Evolutionary conservation across 768 basidiomycete species (phyloP).

Genomic region (Xerocomellus amylosporus): DNA sequence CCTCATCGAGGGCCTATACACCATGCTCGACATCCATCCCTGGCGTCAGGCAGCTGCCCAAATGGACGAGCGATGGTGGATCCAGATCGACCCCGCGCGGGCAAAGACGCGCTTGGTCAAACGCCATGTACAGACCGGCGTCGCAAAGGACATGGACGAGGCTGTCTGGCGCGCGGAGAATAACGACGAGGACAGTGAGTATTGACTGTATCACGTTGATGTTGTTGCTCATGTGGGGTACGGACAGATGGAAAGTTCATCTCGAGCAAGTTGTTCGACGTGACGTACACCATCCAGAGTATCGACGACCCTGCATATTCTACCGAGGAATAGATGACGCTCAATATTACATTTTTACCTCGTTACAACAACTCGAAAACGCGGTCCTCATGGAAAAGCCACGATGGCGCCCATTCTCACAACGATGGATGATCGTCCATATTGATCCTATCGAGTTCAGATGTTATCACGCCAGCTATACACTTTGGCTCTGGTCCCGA

Average conservation of each 20-base stretch:
- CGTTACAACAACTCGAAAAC: no score
- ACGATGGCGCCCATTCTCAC: no score
- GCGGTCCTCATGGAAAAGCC: no score
- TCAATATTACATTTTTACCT: no score
- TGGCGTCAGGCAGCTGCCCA: slow-evolving; percentile 65
- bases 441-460: no score
- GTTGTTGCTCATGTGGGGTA: neutral
- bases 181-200: slow-evolving; percentile 74
- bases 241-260: slow-evolving; percentile 45
- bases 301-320: slow-evolving; percentile 36
- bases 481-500: no score
- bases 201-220: neutral
- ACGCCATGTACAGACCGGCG: slow-evolving; percentile 76
- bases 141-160: slow-evolving; percentile 61
- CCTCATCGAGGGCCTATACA: slow-evolving; percentile 89
- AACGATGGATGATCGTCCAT: no score
- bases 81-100: slow-evolving; percentile 54
- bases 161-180: slow-evolving; percentile 69
- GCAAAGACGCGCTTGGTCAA: slow-evolving; percentile 61
- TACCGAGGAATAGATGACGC: no score
- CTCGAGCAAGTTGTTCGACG: slow-evolving; percentile 36
- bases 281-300: slow-evolving; percentile 41
- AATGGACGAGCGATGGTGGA: slow-evolving; percentile 78
- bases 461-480: no score
- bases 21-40: slow-evolving; percentile 65